phyloP scores from a whole-genome alignment of 176 grass and related monocot species.

The Oryza glumipatula region DNA sequence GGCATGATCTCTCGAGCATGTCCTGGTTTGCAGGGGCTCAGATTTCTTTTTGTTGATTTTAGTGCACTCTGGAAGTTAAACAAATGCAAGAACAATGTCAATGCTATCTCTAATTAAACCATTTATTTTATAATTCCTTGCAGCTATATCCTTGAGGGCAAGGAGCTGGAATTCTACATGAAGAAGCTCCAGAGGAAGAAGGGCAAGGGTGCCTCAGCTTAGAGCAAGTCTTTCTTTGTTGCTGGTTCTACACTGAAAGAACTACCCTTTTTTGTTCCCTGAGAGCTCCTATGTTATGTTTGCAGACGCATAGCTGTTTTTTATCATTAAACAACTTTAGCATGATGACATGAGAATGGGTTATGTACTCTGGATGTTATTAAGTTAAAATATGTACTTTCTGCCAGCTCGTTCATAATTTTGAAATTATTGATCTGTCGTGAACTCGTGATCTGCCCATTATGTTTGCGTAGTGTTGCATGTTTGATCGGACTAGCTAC shows the following conservation, averaged over 20 bases:
- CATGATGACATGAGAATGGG: neutral
- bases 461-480: neutral
- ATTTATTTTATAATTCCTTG: neutral
- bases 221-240: neutral
- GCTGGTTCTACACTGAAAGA: neutral
- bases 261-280: neutral
- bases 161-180: slow-evolving; percentile 82
- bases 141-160: slow-evolving; percentile 82
- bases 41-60: neutral
- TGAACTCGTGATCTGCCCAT: too few species aligned
- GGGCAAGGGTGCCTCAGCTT: slow-evolving; percentile 68
- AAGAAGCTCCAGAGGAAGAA: slow-evolving; percentile 87
- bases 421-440: neutral
- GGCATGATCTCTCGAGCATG: neutral
- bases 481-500: too few species aligned
- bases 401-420: neutral
- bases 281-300: slow-evolving; percentile 8
- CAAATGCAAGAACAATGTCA: too few species aligned
- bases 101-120: neutral
- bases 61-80: neutral
- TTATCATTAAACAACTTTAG: neutral
- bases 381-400: slow-evolving; percentile 21
- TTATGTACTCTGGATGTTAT: neutral
- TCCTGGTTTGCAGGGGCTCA: neutral
- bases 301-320: slow-evolving; percentile 1